These are phyloP conservation scores for Allomyces macrogynus DNA, from an alignment of 192 early-diverging fungal species.

Conservation along the genomic window DNA sequence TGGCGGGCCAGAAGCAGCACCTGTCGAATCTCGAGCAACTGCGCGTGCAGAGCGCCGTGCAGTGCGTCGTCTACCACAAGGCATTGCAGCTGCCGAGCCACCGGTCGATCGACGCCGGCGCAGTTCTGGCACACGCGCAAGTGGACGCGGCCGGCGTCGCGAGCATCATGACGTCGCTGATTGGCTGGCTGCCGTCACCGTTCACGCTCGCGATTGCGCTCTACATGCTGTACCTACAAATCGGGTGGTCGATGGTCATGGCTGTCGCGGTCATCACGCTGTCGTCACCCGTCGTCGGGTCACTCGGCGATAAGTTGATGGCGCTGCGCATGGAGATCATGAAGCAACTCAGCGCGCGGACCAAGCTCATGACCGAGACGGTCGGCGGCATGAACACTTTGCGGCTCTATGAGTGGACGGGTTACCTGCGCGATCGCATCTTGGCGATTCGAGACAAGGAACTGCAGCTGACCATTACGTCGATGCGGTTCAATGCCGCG, in stretches of 20 bases:
- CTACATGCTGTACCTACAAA: not conserved
- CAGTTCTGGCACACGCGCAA: not conserved
- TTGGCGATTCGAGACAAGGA: slow-evolving; percentile 30
- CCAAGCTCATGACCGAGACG: slow-evolving; percentile 49
- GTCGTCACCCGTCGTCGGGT: not conserved
- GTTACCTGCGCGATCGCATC: slow-evolving; percentile 35
- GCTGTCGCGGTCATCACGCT: not conserved
- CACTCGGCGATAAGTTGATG: not conserved
- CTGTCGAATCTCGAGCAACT: not conserved
- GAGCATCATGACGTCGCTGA: not conserved
- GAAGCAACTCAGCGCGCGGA: slow-evolving; percentile 23
- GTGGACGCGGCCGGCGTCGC: not conserved
- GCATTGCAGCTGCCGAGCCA: not conserved
- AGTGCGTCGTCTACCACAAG: not conserved
- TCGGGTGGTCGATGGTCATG: not conserved
- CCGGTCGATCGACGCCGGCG: not conserved
- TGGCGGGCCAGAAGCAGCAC: not conserved
- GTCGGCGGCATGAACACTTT: slow-evolving; percentile 52
- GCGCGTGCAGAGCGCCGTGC: not conserved
- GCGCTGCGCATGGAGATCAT: slow-evolving; percentile 4
- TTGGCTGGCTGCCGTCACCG: not conserved
- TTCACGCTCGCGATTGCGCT: not conserved
- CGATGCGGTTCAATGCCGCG: slow-evolving; percentile 33
- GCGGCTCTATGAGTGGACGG: slow-evolving; percentile 57
- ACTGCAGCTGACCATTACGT: slow-evolving; percentile 20